phyloP scores from a whole-genome alignment of 2,329 filamentous ascomycete genomes.

The Ceratocystis huliohia region DNA sequence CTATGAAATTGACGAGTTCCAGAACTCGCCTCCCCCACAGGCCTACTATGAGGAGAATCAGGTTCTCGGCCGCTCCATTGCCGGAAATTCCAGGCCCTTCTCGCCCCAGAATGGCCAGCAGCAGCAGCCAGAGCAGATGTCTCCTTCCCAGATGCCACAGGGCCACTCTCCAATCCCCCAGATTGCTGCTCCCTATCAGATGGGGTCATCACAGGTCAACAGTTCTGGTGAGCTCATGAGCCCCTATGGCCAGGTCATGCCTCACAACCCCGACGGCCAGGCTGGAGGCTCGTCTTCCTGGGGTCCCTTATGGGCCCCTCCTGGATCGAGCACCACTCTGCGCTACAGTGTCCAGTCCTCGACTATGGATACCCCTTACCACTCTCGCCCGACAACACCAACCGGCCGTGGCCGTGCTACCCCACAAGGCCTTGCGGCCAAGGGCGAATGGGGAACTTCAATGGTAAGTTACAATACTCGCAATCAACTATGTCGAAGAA shows the following conservation, averaged over 20 bases:
- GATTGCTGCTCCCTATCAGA: constrained; percentile 12
- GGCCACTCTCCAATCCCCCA: constrained; percentile 23
- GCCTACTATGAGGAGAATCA: constrained; percentile 26
- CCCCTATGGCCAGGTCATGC: constrained; percentile 16
- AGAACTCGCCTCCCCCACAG: constrained; percentile 22
- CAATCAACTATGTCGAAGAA: neutral
- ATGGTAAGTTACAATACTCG: constrained; percentile 23
- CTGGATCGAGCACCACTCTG: constrained; percentile 16
- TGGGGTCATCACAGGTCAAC: constrained; percentile 14
- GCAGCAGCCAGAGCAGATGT: constrained; percentile 21
- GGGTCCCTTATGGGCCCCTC: constrained; percentile 18
- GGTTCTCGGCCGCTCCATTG: constrained; percentile 24
- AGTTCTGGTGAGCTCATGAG: constrained; percentile 16
- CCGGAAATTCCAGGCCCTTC: constrained; percentile 24
- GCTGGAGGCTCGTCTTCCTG: constrained; percentile 16
- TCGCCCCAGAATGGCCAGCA: constrained; percentile 11
- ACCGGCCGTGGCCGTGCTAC: constrained; percentile 26
- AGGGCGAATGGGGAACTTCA: constrained; percentile 23
- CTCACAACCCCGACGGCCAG: constrained; percentile 13
- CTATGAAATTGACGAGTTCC: constrained; percentile 20
- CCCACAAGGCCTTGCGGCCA: constrained; percentile 23
- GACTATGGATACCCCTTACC: constrained; percentile 22
- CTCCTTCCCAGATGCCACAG: constrained; percentile 23
- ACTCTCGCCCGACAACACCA: constrained; percentile 26
- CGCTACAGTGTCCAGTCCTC: constrained; percentile 20